A percentile compares a stretch with the other conserved stretches of the same genome.
phyloP scores from a whole-genome alignment of 352 stramenopile species.

The Aphanomyces euteiches region DNA sequence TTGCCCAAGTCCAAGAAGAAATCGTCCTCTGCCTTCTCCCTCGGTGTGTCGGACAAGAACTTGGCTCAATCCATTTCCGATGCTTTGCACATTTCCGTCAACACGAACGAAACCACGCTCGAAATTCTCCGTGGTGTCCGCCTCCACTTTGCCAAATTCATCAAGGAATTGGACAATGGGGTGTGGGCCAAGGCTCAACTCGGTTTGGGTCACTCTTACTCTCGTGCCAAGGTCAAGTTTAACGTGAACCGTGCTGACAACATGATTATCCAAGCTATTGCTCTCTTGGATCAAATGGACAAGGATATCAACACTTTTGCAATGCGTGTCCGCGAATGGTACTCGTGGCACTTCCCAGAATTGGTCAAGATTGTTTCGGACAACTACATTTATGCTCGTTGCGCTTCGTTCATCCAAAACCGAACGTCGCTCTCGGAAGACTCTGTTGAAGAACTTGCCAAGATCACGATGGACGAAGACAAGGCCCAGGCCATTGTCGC shows the following conservation, averaged over 20 bases:
- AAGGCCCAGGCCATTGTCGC: conserved; percentile 94
- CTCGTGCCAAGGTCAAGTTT: conserved; percentile 99
- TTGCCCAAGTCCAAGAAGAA: conserved; percentile 94
- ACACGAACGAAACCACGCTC: conserved; percentile 95
- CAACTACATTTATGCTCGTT: conserved; percentile 99
- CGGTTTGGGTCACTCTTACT: conserved; percentile 99
- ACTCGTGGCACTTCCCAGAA: conserved; percentile 99
- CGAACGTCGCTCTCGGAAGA: conserved; percentile 74
- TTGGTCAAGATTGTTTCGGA: conserved; percentile 99
- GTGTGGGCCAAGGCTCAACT: conserved; percentile 97
- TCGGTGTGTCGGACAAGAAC: conserved; percentile 92
- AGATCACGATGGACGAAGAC: conserved; percentile 97
- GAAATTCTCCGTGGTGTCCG: conserved; percentile 97
- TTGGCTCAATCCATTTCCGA: conserved; percentile 95
- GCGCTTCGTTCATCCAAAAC: conserved; percentile 97
- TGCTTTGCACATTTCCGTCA: conserved; percentile 90
- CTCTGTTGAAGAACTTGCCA: conserved; percentile 70
- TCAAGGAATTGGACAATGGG: conserved; percentile 96
- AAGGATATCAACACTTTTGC: conserved; percentile 99
- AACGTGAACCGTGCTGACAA: conserved; percentile 99
- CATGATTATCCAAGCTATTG: conserved; percentile 99
- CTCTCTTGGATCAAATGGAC: conserved; percentile 99
- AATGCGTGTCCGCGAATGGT: conserved; percentile 99
- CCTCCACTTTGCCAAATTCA: conserved; percentile 96
- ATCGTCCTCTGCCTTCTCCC: conserved; percentile 63